These are phyloP conservation scores for Cercis canadensis DNA, from an alignment of 306 rosid genomes.

Conservation along the genomic window DNA sequence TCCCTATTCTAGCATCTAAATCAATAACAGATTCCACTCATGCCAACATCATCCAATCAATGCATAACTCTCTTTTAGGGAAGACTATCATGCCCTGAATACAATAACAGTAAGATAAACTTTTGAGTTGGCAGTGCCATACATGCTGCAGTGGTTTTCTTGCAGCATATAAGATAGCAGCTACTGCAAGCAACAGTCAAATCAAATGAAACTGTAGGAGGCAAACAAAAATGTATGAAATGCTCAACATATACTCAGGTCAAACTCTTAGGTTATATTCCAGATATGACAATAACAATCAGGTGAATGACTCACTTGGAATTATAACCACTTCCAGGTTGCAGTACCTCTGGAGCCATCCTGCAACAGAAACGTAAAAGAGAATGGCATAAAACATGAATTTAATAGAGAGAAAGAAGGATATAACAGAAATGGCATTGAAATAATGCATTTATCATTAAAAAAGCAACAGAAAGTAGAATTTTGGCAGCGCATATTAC, in stretches of 20 bases:
- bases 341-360: conserved; percentile 99
- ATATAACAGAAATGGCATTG: background rate
- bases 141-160: background rate
- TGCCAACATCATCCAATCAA: background rate
- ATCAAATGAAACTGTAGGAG: background rate
- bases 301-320: conserved; percentile 75
- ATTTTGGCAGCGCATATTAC: conserved; percentile 40
- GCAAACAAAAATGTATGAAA: background rate
- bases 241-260: background rate
- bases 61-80: background rate
- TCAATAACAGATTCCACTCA: background rate
- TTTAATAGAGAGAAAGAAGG: conserved; percentile 2
- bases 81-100: background rate
- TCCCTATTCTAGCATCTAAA: background rate
- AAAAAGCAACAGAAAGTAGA: background rate
- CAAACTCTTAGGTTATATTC: background rate
- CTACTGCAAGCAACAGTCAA: background rate
- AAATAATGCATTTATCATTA: background rate
- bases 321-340: conserved; percentile 97
- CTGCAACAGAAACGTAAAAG: conserved; percentile 45
- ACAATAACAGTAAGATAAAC: background rate
- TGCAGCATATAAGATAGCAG: background rate
- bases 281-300: background rate
- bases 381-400: conserved; percentile 19
- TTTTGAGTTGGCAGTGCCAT: background rate